Percentiles rank a stretch among this genome's conserved stretches.
phyloP scores from a whole-genome alignment of 2,329 filamentous ascomycete species.

The Fusarium liriodendri region DNA sequence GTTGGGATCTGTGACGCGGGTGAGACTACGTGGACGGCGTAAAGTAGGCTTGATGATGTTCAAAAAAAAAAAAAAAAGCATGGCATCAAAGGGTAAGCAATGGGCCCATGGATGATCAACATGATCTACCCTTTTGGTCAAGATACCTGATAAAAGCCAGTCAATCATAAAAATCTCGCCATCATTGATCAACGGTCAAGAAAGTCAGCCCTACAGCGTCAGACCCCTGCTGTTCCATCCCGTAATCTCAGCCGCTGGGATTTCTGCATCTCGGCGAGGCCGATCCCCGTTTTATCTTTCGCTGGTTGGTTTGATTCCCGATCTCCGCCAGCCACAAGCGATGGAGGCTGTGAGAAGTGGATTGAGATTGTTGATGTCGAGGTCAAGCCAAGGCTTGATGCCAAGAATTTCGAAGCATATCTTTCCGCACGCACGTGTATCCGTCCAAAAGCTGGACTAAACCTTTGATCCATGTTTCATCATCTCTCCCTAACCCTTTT shows the following conservation, averaged over 20 bases:
- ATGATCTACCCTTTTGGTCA: background rate
- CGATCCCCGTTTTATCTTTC: background rate
- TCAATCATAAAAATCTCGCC: background rate
- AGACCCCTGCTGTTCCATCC: background rate
- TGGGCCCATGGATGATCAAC: background rate
- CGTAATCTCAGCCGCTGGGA: background rate
- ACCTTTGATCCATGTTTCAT: background rate
- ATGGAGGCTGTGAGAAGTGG: background rate
- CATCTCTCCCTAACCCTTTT: background rate
- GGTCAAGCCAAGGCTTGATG: background rate
- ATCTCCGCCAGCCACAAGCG: background rate
- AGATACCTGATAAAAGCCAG: background rate
- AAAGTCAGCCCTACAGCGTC: slow-evolving; percentile 26
- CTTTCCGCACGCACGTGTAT: background rate
- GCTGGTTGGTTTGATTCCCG: background rate
- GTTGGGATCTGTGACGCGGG: background rate
- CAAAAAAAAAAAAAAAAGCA: no score
- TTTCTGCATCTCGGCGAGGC: slow-evolving; percentile 17
- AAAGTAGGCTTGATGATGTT: background rate
- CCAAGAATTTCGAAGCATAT: background rate
- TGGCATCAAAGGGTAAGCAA: background rate
- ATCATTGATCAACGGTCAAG: background rate
- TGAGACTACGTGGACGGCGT: slow-evolving; percentile 1
- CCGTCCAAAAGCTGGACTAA: background rate
- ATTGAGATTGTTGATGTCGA: background rate